Evolutionary conservation across 257 asterid genomes (phyloP).

Genomic region (Scutellaria barbata): DNA sequence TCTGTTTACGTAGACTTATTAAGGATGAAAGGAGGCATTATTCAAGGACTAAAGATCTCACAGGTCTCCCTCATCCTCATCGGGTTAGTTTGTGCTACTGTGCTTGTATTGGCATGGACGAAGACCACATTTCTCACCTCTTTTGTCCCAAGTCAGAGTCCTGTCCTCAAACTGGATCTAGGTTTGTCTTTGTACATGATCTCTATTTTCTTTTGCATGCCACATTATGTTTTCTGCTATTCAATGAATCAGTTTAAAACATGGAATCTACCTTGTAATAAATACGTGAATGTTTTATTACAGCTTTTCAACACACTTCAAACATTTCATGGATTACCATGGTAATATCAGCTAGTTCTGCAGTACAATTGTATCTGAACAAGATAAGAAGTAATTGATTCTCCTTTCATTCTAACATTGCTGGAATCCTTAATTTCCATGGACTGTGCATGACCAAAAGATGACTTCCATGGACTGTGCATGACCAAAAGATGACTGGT

Average conservation of each 20-base stretch:
- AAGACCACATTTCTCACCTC: constrained; percentile 70
- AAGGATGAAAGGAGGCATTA: constrained; percentile 90
- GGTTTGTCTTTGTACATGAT: constrained; percentile 51
- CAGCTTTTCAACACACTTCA: background rate
- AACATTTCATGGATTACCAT: too few species aligned
- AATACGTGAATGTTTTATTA: constrained; percentile 16
- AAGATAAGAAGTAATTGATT: constrained; percentile 12
- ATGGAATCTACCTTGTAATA: background rate
- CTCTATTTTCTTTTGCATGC: constrained; percentile 28
- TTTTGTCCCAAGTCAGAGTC: constrained; percentile 55
- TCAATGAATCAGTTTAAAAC: background rate
- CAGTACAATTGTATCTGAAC: background rate
- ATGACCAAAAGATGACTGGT: constrained; percentile 28
- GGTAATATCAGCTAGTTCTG: background rate
- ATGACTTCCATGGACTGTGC: constrained; percentile 26
- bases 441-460: constrained; percentile 32
- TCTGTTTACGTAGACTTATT: constrained; percentile 32
- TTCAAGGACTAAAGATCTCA: constrained; percentile 62
- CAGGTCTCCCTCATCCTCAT: constrained; percentile 88
- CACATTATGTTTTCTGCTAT: background rate
- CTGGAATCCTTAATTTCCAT: constrained; percentile 26
- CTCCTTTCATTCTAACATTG: background rate
- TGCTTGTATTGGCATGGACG: constrained; percentile 72
- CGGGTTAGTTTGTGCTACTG: constrained; percentile 66
- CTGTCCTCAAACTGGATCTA: constrained; percentile 52